phyloP scores from a whole-genome alignment of 2,329 filamentous ascomycete genomes.

The Mycosphaerella sp. region DNA sequence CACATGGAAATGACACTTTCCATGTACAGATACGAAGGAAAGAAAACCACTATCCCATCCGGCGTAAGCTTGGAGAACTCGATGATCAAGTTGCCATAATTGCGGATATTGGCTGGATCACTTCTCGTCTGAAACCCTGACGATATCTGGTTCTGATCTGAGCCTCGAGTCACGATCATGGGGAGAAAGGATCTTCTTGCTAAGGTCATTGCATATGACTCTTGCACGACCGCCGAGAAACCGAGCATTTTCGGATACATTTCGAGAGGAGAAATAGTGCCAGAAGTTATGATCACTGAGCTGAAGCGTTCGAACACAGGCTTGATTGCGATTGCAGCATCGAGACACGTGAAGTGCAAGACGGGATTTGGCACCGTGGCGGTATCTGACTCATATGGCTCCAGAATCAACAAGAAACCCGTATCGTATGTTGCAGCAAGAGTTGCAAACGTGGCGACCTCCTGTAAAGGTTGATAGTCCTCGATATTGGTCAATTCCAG shows the following conservation, averaged over 20 bases:
- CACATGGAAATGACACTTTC: conserved; percentile 98
- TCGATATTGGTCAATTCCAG: conserved; percentile 96
- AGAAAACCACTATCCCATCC: conserved; percentile 98
- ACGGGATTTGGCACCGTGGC: conserved; percentile 94
- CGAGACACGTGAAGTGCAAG: conserved; percentile 93
- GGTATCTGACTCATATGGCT: conserved; percentile 92
- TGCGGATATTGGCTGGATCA: conserved; percentile 92
- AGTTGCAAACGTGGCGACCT: conserved; percentile 96
- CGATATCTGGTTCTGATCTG: conserved; percentile 86
- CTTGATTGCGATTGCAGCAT: conserved; percentile 96
- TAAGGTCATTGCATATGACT: conserved; percentile 96
- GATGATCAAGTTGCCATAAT: conserved; percentile 87
- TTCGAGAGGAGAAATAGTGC: conserved; percentile 91
- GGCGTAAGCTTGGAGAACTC: conserved; percentile 96
- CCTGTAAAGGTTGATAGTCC: conserved; percentile 93
- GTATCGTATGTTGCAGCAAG: conserved; percentile 95
- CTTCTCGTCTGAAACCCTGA: conserved; percentile 94
- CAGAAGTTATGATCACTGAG: conserved; percentile 97
- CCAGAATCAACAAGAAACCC: conserved; percentile 91
- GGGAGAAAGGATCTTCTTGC: conserved; percentile 91
- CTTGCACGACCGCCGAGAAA: conserved; percentile 85
- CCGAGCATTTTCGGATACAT: conserved; percentile 99
- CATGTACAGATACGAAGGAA: conserved; percentile 98
- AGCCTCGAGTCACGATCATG: conserved; percentile 94
- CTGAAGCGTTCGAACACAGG: conserved; percentile 96